Percentiles rank a stretch among this genome's conserved stretches.
Conservation (phyloP, 805 yeast genomes). For the Kazachstania africana region DNA sequence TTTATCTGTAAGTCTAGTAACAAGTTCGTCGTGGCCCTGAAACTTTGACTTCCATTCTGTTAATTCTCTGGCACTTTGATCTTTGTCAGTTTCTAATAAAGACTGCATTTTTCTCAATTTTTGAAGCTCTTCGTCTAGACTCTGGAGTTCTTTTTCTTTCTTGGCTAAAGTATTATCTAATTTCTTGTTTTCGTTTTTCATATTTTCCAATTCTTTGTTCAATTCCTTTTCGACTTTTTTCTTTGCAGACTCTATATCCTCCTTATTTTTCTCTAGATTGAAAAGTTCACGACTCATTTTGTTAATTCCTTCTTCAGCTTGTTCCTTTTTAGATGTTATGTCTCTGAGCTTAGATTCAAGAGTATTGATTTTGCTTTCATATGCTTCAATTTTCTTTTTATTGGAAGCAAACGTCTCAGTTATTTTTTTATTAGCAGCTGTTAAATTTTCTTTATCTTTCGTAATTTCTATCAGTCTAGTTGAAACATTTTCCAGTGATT, state of each 20-base stretch:
- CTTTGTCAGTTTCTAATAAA: constrained; percentile 15
- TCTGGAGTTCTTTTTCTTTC: constrained; percentile 8
- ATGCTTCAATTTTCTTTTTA: constrained; percentile 6
- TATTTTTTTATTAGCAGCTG: constrained; percentile 28
- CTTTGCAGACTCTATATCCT: constrained; percentile 34
- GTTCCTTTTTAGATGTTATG: constrained; percentile 33
- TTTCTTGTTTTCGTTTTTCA: constrained; percentile 13
- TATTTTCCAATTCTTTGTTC: constrained; percentile 24
- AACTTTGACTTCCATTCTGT: constrained; percentile 17
- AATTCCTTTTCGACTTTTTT: constrained; percentile 34
- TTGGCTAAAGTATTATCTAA: constrained; percentile 13
- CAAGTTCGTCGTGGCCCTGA: constrained; percentile 25
- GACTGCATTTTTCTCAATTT: background rate
- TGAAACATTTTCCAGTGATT: constrained; percentile 1
- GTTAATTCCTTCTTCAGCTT: constrained; percentile 78
- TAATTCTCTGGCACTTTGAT: constrained; percentile 14
- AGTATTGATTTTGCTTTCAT: constrained; percentile 10
- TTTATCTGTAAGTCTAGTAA: constrained; percentile 35
- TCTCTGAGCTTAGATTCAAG: constrained; percentile 20
- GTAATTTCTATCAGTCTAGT: constrained; percentile 11
- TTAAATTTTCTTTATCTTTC: constrained; percentile 15
- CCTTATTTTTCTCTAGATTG: constrained; percentile 48
- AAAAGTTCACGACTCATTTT: constrained; percentile 81
- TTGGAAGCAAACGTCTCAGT: constrained; percentile 26
- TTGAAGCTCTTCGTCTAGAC: constrained; percentile 2